Conservation (phyloP, 768 basidiomycete species). For the Xerocomellus intermedius region DNA sequence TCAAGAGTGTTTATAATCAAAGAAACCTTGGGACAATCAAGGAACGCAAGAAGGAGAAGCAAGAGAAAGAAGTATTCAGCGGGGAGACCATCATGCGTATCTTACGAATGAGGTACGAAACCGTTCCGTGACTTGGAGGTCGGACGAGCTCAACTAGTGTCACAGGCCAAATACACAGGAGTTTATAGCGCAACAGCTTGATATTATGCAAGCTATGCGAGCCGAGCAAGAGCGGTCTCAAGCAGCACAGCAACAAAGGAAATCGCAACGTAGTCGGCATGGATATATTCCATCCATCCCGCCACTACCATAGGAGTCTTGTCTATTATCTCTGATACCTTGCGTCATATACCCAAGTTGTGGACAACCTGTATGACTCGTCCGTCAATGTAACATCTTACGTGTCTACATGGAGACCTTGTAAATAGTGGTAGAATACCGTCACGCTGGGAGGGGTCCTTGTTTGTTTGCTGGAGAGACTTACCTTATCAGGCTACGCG, state of each 20-base stretch:
- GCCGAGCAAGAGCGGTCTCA: slow-evolving; percentile 77
- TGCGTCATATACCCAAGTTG: slow-evolving; percentile 26
- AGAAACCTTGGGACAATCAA: slow-evolving; percentile 96
- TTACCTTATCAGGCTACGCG: slow-evolving; percentile 13
- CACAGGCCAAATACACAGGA: slow-evolving; percentile 74
- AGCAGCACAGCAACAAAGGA: slow-evolving; percentile 57
- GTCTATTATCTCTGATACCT: slow-evolving; percentile 20
- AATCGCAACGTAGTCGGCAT: slow-evolving; percentile 52
- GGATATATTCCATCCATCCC: slow-evolving; percentile 28
- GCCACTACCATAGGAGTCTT: slow-evolving; percentile 18
- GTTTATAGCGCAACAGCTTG: slow-evolving; percentile 84
- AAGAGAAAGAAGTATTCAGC: slow-evolving; percentile 69
- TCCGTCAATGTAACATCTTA: neutral
- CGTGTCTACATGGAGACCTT: slow-evolving; percentile 8
- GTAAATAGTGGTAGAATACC: neutral
- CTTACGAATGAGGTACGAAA: slow-evolving; percentile 86
- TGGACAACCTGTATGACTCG: slow-evolving; percentile 2
- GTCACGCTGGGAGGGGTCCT: neutral
- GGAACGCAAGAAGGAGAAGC: slow-evolving; percentile 85
- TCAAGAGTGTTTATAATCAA: slow-evolving; percentile 90
- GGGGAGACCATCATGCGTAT: slow-evolving; percentile 95
- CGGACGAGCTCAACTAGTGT: slow-evolving; percentile 1
- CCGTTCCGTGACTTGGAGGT: neutral
- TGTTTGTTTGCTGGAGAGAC: slow-evolving; percentile 15
- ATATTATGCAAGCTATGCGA: slow-evolving; percentile 79